Evolutionary conservation across 345 rosid genomes (phyloP).

Genomic region (Isatis tinctoria): DNA sequence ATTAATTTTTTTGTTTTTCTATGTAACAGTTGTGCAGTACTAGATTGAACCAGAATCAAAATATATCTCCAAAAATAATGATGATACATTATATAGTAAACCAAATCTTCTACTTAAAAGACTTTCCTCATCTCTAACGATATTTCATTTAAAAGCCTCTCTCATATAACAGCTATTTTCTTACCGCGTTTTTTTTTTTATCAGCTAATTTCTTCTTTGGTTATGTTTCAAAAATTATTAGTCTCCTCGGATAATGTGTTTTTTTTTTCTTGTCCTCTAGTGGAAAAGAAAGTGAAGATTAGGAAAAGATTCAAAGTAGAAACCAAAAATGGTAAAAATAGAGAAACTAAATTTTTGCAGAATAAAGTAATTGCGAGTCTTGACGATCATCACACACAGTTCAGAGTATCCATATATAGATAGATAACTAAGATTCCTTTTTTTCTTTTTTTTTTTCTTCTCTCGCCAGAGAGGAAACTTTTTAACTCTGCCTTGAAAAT

Average conservation of each 20-base stretch:
- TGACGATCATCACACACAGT: constrained; percentile 15
- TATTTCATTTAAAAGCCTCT: not conserved
- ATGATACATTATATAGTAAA: not conserved
- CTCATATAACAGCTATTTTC: constrained; percentile 2
- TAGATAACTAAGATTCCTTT: constrained; percentile 34
- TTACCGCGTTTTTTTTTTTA: not conserved
- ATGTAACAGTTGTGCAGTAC: not conserved
- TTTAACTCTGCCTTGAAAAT: constrained; percentile 3
- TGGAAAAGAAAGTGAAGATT: not conserved
- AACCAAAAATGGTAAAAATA: constrained; percentile 21
- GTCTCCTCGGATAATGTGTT: not conserved
- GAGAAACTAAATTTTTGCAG: not conserved
- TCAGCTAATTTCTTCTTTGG: no score
- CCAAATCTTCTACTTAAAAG: constrained; percentile 26
- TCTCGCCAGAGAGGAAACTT: not conserved
- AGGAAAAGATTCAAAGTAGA: not conserved
- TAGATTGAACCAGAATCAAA: constrained; percentile 23
- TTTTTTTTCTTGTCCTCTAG: not conserved
- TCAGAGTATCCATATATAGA: constrained; percentile 23
- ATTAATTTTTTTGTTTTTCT: not conserved
- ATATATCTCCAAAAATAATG: constrained; percentile 19
- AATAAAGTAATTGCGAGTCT: not conserved
- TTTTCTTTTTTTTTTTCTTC: not conserved
- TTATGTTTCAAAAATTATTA: not conserved
- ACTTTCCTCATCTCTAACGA: constrained; percentile 10